Conservation (phyloP, 177 flowering plant genomes). For the Vitis hybrid region DNA sequence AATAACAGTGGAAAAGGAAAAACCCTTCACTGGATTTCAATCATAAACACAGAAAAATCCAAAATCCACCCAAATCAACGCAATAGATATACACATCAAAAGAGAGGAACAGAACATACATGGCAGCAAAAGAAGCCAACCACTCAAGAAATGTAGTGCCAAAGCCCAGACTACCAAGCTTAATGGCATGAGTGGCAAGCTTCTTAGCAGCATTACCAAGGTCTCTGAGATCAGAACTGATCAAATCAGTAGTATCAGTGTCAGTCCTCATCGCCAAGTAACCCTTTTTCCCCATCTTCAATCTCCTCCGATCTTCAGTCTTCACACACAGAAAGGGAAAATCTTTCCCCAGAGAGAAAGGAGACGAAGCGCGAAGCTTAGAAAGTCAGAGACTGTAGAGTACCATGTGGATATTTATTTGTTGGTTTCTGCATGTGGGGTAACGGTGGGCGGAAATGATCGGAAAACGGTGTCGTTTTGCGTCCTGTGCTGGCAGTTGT, state of each 20-base stretch:
- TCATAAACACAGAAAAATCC: not conserved
- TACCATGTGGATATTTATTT: too few species aligned
- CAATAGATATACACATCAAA: not conserved
- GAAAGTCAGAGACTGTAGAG: too few species aligned
- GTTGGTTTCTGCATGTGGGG: too few species aligned
- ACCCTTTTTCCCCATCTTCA: slow-evolving; percentile 30
- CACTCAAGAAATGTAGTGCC: slow-evolving; percentile 73
- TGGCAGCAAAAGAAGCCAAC: slow-evolving; percentile 83
- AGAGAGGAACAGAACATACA: slow-evolving; percentile 39
- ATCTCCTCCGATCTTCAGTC: too few species aligned
- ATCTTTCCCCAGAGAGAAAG: too few species aligned
- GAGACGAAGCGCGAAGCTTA: too few species aligned
- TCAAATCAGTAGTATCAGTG: slow-evolving; percentile 27
- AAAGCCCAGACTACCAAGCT: slow-evolving; percentile 63
- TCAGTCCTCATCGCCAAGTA: slow-evolving; percentile 63
- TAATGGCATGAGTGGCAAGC: slow-evolving; percentile 59
- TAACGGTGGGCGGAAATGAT: too few species aligned
- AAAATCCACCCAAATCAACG: not conserved
- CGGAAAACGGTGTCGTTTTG: too few species aligned
- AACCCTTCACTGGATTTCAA: not conserved
- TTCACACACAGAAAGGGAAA: not conserved
- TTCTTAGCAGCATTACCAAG: slow-evolving; percentile 51
- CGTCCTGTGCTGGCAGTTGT: too few species aligned
- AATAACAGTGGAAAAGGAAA: too few species aligned
- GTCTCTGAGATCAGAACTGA: slow-evolving; percentile 60